phyloP scores from a whole-genome alignment of 805 yeast genomes.

The Suhomyces prunicola region DNA sequence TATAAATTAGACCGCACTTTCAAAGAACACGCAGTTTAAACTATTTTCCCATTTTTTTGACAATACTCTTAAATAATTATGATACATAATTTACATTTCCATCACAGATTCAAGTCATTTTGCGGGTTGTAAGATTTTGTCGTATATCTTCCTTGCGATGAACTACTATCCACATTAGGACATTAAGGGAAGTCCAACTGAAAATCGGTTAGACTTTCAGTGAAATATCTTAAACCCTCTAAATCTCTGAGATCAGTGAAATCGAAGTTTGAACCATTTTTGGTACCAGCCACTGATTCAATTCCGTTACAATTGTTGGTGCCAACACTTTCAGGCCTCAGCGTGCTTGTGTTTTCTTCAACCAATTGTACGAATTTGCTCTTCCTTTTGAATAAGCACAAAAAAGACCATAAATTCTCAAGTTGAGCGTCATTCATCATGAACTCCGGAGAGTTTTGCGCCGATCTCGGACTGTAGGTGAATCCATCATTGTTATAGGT shows the following conservation, averaged over 20 bases:
- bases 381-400: neutral
- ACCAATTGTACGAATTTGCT: neutral
- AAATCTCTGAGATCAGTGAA: neutral
- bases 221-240: neutral
- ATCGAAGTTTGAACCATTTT: neutral
- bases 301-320: neutral
- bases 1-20: neutral
- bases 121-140: too few relatives aligned
- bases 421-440: neutral
- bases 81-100: too few relatives aligned
- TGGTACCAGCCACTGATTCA: neutral
- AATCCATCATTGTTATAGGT: neutral
- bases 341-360: neutral
- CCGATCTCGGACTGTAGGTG: neutral
- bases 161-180: neutral
- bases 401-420: neutral
- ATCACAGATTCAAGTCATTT: too few relatives aligned
- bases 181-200: neutral
- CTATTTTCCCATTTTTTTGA: too few relatives aligned
- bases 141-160: neutral
- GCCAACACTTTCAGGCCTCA: neutral
- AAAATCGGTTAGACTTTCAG: neutral
- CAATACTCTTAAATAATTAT: too few relatives aligned
- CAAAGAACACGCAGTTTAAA: neutral
- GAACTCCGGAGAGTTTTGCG: neutral